Percentiles rank a stretch among this genome's conserved stretches.
Evolutionary conservation across 495 filamentous ascomycete genomes (phyloP).

Genomic region (Apodospora peruviana): DNA sequence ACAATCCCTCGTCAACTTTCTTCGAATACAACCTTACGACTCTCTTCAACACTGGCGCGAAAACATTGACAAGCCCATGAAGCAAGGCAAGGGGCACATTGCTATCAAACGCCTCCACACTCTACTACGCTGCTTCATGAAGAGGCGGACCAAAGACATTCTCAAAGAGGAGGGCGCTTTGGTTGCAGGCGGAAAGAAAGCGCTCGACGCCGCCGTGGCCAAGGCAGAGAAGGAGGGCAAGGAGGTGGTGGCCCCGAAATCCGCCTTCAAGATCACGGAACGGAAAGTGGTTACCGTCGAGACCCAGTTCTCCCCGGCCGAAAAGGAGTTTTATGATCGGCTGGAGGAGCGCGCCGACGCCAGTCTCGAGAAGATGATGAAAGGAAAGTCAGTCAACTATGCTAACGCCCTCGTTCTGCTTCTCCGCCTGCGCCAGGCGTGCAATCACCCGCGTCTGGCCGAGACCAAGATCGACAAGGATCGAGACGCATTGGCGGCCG

Average conservation of each 20-base stretch:
- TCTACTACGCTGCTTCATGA: conserved; percentile 89
- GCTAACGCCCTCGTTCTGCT: conserved; percentile 75
- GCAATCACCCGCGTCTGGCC: conserved; percentile 86
- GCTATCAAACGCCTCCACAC: conserved; percentile 83
- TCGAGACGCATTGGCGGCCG: conserved; percentile 72
- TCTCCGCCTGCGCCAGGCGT: conserved; percentile 82
- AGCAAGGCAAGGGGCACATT: conserved; percentile 75
- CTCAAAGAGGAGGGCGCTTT: conserved; percentile 75
- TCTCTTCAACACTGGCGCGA: conserved; percentile 79
- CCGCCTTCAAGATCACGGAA: conserved; percentile 78
- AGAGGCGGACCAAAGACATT: conserved; percentile 91
- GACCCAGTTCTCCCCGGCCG: conserved; percentile 71
- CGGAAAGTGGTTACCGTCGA: conserved; percentile 78
- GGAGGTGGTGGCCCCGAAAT: conserved; percentile 32
- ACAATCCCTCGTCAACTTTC: conserved; percentile 85
- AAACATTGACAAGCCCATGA: conserved; percentile 80
- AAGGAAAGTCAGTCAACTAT: conserved; percentile 42
- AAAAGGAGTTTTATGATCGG: conserved; percentile 78
- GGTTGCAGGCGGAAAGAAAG: conserved; percentile 59
- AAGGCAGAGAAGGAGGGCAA: conserved; percentile 46
- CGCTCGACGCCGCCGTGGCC: conserved; percentile 35
- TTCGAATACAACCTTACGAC: conserved; percentile 87
- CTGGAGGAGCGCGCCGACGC: conserved; percentile 79
- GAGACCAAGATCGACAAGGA: conserved; percentile 80
- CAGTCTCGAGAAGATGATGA: conserved; percentile 84